Evolutionary conservation across 2,329 filamentous ascomycete species (phyloP), one percentile per base, ranked within the genome.

Genomic region (Talaromyces pinophilus): DNA sequence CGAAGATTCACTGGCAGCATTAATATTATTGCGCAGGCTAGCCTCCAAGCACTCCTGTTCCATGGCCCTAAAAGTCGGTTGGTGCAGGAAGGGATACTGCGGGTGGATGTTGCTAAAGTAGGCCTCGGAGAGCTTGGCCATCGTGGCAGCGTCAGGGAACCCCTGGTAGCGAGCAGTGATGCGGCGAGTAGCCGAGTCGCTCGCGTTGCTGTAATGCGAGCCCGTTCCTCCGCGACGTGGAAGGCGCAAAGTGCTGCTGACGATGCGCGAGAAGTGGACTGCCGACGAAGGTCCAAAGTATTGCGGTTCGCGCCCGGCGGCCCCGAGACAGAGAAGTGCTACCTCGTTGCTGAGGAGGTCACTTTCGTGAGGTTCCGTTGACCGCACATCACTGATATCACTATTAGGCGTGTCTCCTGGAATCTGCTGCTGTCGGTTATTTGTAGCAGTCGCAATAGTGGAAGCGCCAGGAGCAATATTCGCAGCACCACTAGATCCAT

Each of bases 71-170:
- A 78, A 77, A 0, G 77, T 80, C 2, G 72, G 73, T 17, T 72
- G 68, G 64, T 80, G 78, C 1, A 80, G 68, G 60, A 80, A 79
- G 0, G 77, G 77, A 57, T 79, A 80, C 59, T 80, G 77, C 0
- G 75, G 69, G 48, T 80, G 77, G 11, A 80, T 76, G 25, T 78
- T 77, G 38, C 75, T 68, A 62, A 80, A 80, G 63, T 78, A 80
- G n/a, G 78, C 77, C 48, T 70, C 68, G 0, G 73, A 72, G 52
- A 76, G 67, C 46, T 54, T 67, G 11, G 67, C 60, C 1, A 64
- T 67, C 5, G 68, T 54, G 5, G 59, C 61, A 1, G 70, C 57
- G 11, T 70, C 52, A 5, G 71, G 72, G 10, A 73, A 67, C 46
- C 62, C 52, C 62, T 48, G 62, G 25, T 64, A 64, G 38, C 50